These are phyloP conservation scores for Alternaria hordeiaustralica DNA, from an alignment of 2,329 filamentous ascomycete genomes.

Conservation along the genomic window DNA sequence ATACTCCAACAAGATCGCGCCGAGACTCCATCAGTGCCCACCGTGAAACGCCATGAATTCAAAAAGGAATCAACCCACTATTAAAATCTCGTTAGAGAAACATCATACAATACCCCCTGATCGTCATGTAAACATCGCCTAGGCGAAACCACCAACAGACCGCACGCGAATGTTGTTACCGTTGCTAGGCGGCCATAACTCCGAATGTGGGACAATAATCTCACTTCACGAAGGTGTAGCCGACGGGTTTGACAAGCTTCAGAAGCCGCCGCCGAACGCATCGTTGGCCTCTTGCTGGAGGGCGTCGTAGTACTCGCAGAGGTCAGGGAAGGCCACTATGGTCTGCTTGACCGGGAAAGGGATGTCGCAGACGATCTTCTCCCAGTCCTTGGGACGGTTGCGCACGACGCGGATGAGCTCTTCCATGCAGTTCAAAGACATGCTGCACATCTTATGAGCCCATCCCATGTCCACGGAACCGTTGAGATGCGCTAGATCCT, in stretches of 20 bases:
- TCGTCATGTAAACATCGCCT: neutral
- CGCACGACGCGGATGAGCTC: constrained; percentile 22
- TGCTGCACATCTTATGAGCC: constrained; percentile 20
- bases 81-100: neutral
- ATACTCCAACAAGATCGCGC: neutral
- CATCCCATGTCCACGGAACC: constrained; percentile 27
- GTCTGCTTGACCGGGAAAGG: constrained; percentile 25
- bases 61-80: neutral
- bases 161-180: neutral
- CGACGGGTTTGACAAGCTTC: neutral
- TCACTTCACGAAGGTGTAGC: neutral
- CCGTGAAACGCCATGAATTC: constrained; percentile 1
- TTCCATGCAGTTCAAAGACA: constrained; percentile 30
- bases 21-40: constrained; percentile 6
- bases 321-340: constrained; percentile 25
- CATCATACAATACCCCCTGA: neutral
- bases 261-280: constrained; percentile 21
- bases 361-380: constrained; percentile 27
- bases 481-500: constrained; percentile 29
- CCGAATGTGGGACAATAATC: neutral
- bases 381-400: constrained; percentile 26
- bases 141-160: neutral
- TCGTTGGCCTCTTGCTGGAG: constrained; percentile 27
- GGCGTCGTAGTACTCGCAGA: constrained; percentile 22
- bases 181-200: neutral